Evolutionary conservation across 495 filamentous ascomycete species (phyloP).

Genomic region (Neurospora discreta): DNA sequence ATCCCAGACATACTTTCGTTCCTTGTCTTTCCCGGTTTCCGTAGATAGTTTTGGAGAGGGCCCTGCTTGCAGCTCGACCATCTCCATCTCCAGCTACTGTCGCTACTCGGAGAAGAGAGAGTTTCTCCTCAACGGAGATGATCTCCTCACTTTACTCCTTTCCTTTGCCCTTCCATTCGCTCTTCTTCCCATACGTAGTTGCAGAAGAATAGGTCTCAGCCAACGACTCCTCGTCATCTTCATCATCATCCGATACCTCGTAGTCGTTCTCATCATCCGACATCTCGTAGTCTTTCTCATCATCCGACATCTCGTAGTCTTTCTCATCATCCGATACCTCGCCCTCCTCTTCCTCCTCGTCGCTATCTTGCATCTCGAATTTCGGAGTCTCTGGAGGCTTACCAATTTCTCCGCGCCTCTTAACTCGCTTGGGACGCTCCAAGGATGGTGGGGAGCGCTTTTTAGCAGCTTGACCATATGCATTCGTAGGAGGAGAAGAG

Average conservation of each 20-base stretch:
- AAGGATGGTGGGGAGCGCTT: not conserved
- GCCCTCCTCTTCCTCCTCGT: not conserved
- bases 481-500: not conserved
- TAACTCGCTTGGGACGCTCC: not conserved
- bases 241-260: not conserved
- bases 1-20: not conserved
- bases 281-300: not conserved
- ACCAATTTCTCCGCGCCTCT: not conserved
- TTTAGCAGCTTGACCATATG: not conserved
- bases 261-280: not conserved
- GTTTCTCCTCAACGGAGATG: not conserved
- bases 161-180: not conserved
- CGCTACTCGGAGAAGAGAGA: not conserved
- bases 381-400: not conserved
- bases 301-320: not conserved
- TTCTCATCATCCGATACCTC: not conserved
- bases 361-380: not conserved
- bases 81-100: not conserved
- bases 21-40: not conserved
- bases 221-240: not conserved
- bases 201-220: not conserved
- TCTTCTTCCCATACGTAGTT: not conserved
- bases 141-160: not conserved
- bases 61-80: not conserved
- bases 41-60: not conserved